Conservation (phyloP, 2,329 filamentous ascomycete species). For the Drechmeria coniospora region DNA sequence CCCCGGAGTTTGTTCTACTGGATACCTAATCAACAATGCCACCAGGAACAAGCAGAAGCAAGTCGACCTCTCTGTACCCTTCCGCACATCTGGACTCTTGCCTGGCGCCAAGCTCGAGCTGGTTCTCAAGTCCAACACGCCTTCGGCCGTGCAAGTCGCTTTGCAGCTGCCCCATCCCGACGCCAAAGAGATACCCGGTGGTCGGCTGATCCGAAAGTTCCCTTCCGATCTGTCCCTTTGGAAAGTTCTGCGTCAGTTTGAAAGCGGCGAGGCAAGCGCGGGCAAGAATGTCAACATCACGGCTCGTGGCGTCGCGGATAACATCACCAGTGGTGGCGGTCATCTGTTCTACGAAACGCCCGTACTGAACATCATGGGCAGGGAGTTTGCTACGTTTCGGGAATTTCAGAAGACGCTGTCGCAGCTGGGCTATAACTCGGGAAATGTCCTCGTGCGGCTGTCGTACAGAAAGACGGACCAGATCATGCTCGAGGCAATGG, state of each 20-base stretch:
- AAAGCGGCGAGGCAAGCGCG: conserved; percentile 52
- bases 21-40: too few species aligned
- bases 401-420: conserved; percentile 82
- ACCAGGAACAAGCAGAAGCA: conserved; percentile 71
- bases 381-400: conserved; percentile 59
- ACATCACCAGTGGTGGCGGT: conserved; percentile 41
- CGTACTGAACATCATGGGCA: conserved; percentile 67
- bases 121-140: conserved; percentile 70
- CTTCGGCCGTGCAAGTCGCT: conserved; percentile 76
- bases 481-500: conserved; percentile 74
- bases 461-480: conserved; percentile 61
- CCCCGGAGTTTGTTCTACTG: too few species aligned
- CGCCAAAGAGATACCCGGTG: conserved; percentile 42
- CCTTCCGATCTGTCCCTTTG: conserved; percentile 79
- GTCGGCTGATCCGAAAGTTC: conserved; percentile 69
- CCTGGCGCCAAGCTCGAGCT: conserved; percentile 88
- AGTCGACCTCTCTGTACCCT: conserved; percentile 71
- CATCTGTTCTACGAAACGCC: conserved; percentile 81
- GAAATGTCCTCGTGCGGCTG: conserved; percentile 64
- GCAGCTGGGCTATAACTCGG: conserved; percentile 75
- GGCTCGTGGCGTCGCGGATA: conserved; percentile 57
- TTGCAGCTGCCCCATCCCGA: conserved; percentile 68
- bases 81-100: conserved; percentile 66
- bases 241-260: conserved; percentile 80
- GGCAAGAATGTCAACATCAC: conserved; percentile 64